Conservation (phyloP, 75 land plant species). For the Pseudotsuga menziesii region DNA sequence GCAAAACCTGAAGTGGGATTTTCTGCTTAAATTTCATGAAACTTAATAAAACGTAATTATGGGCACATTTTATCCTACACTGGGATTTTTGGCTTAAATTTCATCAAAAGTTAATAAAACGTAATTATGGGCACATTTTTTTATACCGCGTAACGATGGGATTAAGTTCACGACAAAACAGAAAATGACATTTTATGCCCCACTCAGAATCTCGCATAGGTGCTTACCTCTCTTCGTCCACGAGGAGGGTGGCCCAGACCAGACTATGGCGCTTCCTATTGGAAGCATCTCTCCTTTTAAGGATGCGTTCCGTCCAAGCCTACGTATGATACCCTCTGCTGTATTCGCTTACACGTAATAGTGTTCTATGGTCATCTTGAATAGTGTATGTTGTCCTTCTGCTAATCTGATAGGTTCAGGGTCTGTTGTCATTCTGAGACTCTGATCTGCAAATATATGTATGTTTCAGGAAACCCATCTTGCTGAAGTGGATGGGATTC, state of each 20-base stretch:
- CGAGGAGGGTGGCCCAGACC: not conserved
- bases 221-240: not conserved
- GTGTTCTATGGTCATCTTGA: not conserved
- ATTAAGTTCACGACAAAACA: not conserved
- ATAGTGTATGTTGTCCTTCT: not conserved
- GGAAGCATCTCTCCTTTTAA: not conserved
- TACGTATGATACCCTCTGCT: not conserved
- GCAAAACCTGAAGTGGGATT: too few species aligned
- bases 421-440: not conserved
- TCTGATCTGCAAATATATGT: not conserved
- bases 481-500: not conserved
- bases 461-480: not conserved
- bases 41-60: too few species aligned
- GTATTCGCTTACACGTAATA: not conserved
- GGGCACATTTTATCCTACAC: too few species aligned
- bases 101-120: too few species aligned
- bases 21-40: too few species aligned
- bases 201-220: not conserved
- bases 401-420: not conserved
- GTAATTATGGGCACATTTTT: too few species aligned
- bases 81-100: too few species aligned
- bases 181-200: not conserved
- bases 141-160: too few species aligned
- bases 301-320: not conserved
- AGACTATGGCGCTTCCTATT: slow-evolving; percentile 6